Percentiles rank a stretch among this genome's conserved stretches.
phyloP scores from a whole-genome alignment of 306 rosid species.

The Vigna hirtella region DNA sequence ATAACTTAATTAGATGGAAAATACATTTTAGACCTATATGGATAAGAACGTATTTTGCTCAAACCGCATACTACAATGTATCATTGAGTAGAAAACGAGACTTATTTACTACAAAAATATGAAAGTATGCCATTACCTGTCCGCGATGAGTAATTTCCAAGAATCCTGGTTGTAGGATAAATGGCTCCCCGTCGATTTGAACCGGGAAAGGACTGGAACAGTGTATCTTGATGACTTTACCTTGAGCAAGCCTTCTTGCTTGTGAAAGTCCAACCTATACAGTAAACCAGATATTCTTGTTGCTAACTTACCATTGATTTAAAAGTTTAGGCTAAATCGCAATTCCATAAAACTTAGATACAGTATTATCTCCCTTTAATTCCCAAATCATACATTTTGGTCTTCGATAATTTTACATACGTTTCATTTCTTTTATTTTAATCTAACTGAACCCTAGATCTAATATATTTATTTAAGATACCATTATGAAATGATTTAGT shows the following conservation, averaged over 20 bases:
- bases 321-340: neutral
- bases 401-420: too few species aligned
- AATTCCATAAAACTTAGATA: too few species aligned
- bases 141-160: conserved; percentile 72
- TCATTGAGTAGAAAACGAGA: neutral
- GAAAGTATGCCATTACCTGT: conserved; percentile 47
- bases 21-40: neutral
- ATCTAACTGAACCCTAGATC: too few species aligned
- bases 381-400: too few species aligned
- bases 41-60: neutral
- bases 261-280: conserved; percentile 82
- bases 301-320: conserved; percentile 31
- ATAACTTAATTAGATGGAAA: neutral
- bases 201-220: conserved; percentile 81
- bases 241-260: conserved; percentile 86
- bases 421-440: too few species aligned
- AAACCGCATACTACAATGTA: neutral
- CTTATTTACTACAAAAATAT: conserved; percentile 26
- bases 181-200: conserved; percentile 87
- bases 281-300: conserved; percentile 37
- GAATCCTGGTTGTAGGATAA: conserved; percentile 64
- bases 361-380: too few species aligned
- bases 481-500: too few species aligned
- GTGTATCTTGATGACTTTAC: conserved; percentile 69
- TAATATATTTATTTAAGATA: too few species aligned